Evolutionary conservation across 2,329 filamentous ascomycete genomes (phyloP).

Genomic region (Cryphonectria parasitica): DNA sequence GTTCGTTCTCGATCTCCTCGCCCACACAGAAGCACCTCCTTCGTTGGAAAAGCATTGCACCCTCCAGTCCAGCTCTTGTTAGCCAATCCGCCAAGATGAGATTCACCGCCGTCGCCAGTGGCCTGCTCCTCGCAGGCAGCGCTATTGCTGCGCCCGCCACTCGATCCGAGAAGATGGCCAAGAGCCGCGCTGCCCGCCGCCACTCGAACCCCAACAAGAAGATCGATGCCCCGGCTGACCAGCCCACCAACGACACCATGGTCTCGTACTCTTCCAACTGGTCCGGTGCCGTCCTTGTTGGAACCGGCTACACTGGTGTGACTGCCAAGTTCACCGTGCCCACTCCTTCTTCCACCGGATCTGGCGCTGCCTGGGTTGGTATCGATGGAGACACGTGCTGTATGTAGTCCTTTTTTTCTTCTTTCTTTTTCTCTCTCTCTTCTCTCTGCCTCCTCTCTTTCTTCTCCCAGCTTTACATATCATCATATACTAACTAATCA

Average conservation of each 20-base stretch:
- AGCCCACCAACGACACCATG: slow-evolving; percentile 17
- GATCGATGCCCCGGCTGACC: not conserved
- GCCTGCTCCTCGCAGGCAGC: slow-evolving; percentile 44
- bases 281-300: slow-evolving; percentile 59
- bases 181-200: slow-evolving; percentile 34
- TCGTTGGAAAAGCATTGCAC: not conserved
- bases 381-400: slow-evolving; percentile 62
- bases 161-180: slow-evolving; percentile 29
- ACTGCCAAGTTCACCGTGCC: slow-evolving; percentile 58
- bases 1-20: slow-evolving; percentile 1
- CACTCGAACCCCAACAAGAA: slow-evolving; percentile 2
- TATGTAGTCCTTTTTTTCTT: not conserved
- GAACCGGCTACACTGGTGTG: slow-evolving; percentile 53
- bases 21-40: not conserved
- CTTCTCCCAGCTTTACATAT: no score
- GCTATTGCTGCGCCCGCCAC: slow-evolving; percentile 50
- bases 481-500: not conserved
- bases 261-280: slow-evolving; percentile 47
- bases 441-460: not conserved
- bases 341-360: slow-evolving; percentile 42
- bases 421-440: not conserved
- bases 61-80: not conserved
- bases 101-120: slow-evolving; percentile 34
- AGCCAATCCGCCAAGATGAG: slow-evolving; percentile 15
- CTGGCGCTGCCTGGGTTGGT: slow-evolving; percentile 61